Evolutionary conservation across 768 basidiomycete genomes (phyloP).

Genomic region (Lactarius hengduanensis): DNA sequence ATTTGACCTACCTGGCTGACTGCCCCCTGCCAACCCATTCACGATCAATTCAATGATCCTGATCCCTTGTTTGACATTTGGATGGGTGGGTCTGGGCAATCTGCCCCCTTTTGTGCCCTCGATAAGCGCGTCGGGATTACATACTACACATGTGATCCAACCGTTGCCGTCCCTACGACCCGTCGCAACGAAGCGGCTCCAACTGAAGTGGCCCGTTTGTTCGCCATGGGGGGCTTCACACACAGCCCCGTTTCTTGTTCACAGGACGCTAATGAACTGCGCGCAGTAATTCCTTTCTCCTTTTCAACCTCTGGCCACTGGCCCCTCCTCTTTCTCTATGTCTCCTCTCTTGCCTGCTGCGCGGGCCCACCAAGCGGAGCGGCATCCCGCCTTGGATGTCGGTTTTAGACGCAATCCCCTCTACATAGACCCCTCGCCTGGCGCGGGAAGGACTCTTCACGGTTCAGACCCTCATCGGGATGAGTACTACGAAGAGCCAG

Average conservation of each 20-base stretch:
- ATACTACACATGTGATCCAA: not conserved
- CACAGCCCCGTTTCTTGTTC: not conserved
- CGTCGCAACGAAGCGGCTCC: constrained; percentile 13
- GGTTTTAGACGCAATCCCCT: not conserved
- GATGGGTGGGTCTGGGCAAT: not conserved
- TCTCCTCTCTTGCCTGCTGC: constrained; percentile 21
- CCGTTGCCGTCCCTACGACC: constrained; percentile 16
- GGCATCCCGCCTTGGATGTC: not conserved
- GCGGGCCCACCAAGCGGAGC: constrained; percentile 15
- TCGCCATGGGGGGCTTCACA: not conserved
- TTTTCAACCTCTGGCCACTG: constrained; percentile 20
- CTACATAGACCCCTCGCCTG: constrained; percentile 1
- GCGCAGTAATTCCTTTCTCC: not conserved
- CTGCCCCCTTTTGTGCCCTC: constrained; percentile 1
- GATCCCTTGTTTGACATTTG: not conserved
- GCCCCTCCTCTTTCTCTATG: constrained; percentile 14
- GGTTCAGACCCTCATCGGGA: not conserved
- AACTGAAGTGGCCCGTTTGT: not conserved
- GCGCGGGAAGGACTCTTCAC: constrained; percentile 1
- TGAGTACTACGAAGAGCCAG: not conserved
- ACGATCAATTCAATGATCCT: not conserved
- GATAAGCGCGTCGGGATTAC: constrained; percentile 1
- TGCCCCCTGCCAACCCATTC: not conserved
- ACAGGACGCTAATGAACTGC: not conserved
- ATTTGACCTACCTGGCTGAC: not conserved